Evolutionary conservation across 176 grass and related monocot genomes (phyloP), one percentile per base, ranked within the genome.

Genomic region (Cocos nucifera): DNA sequence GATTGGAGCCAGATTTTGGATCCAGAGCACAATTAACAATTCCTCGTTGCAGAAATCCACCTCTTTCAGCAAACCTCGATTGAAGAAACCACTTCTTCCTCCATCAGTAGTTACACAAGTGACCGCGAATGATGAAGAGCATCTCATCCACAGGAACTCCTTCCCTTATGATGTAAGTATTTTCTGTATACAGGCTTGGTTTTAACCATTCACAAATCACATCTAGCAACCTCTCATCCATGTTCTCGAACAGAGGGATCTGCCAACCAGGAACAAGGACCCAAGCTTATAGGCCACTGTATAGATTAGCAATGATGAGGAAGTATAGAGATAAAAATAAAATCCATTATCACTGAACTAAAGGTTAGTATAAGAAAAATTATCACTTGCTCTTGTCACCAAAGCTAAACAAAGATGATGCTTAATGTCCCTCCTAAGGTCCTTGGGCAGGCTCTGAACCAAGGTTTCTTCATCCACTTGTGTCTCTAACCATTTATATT

Each of bases 111-210:
- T 97, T 50, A 78, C 69, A 53, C 61, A 97, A 71, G 52, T 75
- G 73, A 39, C 92, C 92, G 19, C 80, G 92, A 4, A 97, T 76
- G 58, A 96, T 90, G 51, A 96, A 96, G 48, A 90, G 75, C 83
- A 96, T 96, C 83, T 96, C 86, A 30, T 97, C 87, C 27, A 97
- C 87, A 0, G 92, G 92, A 63, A 91, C 92, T 35, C 92, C 92
- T 82, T 97, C 92, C 63, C 88, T 91, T 73, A 97, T 57, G 73
- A 97, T 76, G 59, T 62, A 83, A 55, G 86, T 75, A 26, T 87
- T 32, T 57, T 80, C 63, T 10, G 87, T 97, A 70, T 88, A 88
- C 22, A 97, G 75, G 48, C 72, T 76, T 58, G 93, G 87, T 70
- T 83, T 97, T 39, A 91, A 54, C 3, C 93, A 61, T 60, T 97